Evolutionary conservation across 1,284 basidiomycete species (phyloP), one percentile per base, ranked within the genome.

Genomic region (Stereum hirsutum): DNA sequence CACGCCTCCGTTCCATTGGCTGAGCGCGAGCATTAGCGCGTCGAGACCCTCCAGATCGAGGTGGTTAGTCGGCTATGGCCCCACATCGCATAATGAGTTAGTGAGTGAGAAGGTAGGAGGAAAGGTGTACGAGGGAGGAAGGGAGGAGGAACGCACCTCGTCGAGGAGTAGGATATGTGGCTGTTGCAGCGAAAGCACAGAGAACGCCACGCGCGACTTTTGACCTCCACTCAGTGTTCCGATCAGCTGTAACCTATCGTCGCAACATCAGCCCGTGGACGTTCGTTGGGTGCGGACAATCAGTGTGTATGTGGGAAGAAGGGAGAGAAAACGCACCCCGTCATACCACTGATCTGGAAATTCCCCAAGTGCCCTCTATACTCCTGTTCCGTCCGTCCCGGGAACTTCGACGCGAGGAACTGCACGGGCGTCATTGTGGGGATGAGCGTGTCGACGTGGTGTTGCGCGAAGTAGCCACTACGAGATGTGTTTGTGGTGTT

Each of bases 41-140:
- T 99, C 96, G 46, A 99, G 74, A 77, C 94, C 95, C 78, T 91
- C 88, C 51, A 93, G 92, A 83, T 97, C 93, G 62, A 98, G 69
- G 66, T 98, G 95, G 72, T 98, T 98, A 54, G 94, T 96, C 48
- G 95, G 95, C 81, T 93, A 23, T 12, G n/a, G n/a, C n/a, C n/a
- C n/a, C n/a, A n/a, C n/a, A n/a, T n/a, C n/a, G n/a, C n/a, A n/a
- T n/a, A n/a, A n/a, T n/a, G n/a, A n/a, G n/a, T n/a, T n/a, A n/a
- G 11, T 15, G 28, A 33, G 12, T 39, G 41, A 40, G 40, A 41
- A 20, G 23, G 11, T 43, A 14, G 6, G 35, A 35, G 15, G 17
- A 41, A 12, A 17, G 19, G 12, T 21, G 31, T 14, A 28, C 28
- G 44, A 34, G 31, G 36, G 15, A 42, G 7, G 24, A 4, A 6